Evolutionary conservation across 2,329 filamentous ascomycete genomes (phyloP).

Genomic region (Phaeosphaeria sp.): DNA sequence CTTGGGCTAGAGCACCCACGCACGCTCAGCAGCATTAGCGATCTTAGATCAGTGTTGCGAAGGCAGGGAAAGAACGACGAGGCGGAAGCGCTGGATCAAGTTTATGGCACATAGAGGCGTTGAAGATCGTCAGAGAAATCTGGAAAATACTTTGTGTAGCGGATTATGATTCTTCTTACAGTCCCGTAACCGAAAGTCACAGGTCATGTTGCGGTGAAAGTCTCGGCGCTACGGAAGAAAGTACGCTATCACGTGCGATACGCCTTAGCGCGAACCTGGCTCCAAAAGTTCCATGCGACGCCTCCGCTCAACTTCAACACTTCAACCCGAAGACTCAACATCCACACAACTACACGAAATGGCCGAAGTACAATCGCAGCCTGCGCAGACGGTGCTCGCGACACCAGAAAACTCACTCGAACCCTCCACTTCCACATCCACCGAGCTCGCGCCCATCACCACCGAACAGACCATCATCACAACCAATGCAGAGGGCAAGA

Average conservation of each 20-base stretch:
- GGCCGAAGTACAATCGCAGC: slow-evolving; percentile 38
- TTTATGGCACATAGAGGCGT: no score
- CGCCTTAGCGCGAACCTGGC: slow-evolving; percentile 13
- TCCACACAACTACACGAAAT: slow-evolving; percentile 28
- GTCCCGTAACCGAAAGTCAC: no score
- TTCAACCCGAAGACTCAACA: slow-evolving; percentile 1
- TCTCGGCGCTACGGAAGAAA: not conserved
- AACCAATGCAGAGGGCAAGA: slow-evolving; percentile 59
- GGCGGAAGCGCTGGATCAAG: no score
- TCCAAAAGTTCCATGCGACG: slow-evolving; percentile 26
- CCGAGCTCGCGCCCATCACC: slow-evolving; percentile 30
- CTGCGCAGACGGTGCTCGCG: slow-evolving; percentile 25
- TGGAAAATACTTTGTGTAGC: no score
- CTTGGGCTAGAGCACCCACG: no score
- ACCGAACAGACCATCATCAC: slow-evolving; percentile 41
- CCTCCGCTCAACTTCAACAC: not conserved
- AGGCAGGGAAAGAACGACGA: no score
- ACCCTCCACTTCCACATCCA: slow-evolving; percentile 27
- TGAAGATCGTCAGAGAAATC: no score
- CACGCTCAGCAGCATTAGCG: no score
- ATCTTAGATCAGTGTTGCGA: no score
- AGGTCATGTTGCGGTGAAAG: not conserved
- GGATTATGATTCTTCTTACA: no score
- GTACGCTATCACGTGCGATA: slow-evolving; percentile 56
- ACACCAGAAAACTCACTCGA: slow-evolving; percentile 18